A percentile compares a stretch with the other conserved stretches of the same genome.
These are phyloP conservation scores for Boletus patriciae DNA, from an alignment of 768 basidiomycete species.

Conservation along the genomic window DNA sequence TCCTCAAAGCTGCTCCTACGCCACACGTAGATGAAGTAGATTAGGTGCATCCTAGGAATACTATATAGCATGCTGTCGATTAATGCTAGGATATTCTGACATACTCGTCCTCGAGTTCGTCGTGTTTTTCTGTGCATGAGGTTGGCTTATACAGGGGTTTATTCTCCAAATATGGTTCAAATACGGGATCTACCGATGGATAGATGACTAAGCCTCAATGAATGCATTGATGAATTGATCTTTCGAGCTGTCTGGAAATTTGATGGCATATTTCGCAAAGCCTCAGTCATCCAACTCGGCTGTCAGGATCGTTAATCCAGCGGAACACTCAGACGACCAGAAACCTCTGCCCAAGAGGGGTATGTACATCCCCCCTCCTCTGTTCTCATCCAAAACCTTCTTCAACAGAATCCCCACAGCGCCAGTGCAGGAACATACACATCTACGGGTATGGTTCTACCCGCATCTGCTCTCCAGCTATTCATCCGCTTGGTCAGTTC, in stretches of 20 bases:
- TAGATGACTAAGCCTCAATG: slow-evolving; percentile 17
- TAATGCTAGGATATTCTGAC: too few relatives aligned
- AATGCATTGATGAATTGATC: slow-evolving; percentile 13
- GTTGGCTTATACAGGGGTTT: background rate
- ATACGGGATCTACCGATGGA: slow-evolving; percentile 16
- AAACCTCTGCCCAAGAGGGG: slow-evolving; percentile 55
- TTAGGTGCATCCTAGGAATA: background rate
- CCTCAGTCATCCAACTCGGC: slow-evolving; percentile 59
- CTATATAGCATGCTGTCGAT: too few relatives aligned
- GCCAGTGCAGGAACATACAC: slow-evolving; percentile 87
- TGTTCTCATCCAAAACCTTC: slow-evolving; percentile 5
- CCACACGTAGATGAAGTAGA: slow-evolving; percentile 7
- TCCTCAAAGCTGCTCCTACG: slow-evolving; percentile 17
- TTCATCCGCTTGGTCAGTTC: slow-evolving; percentile 44
- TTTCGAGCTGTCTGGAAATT: slow-evolving; percentile 9
- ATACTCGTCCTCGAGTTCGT: too few relatives aligned
- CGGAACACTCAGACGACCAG: slow-evolving; percentile 40
- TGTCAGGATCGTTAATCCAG: slow-evolving; percentile 71
- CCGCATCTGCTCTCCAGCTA: background rate
- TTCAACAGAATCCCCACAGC: slow-evolving; percentile 60
- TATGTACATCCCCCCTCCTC: slow-evolving; percentile 32
- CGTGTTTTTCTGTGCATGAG: too few relatives aligned
- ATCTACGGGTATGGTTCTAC: slow-evolving; percentile 73
- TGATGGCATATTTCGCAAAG: slow-evolving; percentile 71
- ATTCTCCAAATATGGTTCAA: background rate